Percentiles rank a stretch among this genome's conserved stretches.
These are phyloP conservation scores for Buxus sempervirens DNA, from an alignment of 164 flowering plant genomes.

Conservation along the genomic window DNA sequence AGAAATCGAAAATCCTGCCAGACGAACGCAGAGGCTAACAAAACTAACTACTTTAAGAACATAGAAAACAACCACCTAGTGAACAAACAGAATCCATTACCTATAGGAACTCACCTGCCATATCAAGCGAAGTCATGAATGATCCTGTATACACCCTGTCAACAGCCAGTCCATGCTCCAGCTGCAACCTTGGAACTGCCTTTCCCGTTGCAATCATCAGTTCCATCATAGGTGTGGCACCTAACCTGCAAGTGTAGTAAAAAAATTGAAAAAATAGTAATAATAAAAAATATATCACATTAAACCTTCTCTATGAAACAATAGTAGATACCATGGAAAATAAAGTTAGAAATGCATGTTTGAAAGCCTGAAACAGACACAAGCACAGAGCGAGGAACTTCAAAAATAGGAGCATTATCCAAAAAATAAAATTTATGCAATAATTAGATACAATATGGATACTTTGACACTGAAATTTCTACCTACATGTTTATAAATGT, in stretches of 20 bases:
- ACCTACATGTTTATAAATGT: too few relatives aligned
- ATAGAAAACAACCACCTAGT: not conserved
- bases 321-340: not conserved
- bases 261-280: too few relatives aligned
- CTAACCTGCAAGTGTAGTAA: constrained; percentile 56
- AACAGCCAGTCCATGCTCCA: constrained; percentile 95
- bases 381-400: not conserved
- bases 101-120: constrained; percentile 65
- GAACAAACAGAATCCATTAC: not conserved
- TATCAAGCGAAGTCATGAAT: constrained; percentile 95
- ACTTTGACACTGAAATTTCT: too few relatives aligned
- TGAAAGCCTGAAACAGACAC: not conserved
- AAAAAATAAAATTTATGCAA: too few relatives aligned
- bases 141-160: constrained; percentile 95
- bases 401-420: too few relatives aligned
- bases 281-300: not conserved
- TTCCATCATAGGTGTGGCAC: constrained; percentile 87
- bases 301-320: constrained; percentile 3
- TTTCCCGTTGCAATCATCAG: constrained; percentile 91
- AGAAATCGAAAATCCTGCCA: constrained; percentile 81
- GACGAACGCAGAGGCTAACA: constrained; percentile 9
- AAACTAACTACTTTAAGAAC: not conserved
- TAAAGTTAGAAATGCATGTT: not conserved
- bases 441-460: too few relatives aligned
- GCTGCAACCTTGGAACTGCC: constrained; percentile 77